These are phyloP conservation scores for Stenogyne calaminthoides DNA, from an alignment of 305 asterid species.

Conservation along the genomic window DNA sequence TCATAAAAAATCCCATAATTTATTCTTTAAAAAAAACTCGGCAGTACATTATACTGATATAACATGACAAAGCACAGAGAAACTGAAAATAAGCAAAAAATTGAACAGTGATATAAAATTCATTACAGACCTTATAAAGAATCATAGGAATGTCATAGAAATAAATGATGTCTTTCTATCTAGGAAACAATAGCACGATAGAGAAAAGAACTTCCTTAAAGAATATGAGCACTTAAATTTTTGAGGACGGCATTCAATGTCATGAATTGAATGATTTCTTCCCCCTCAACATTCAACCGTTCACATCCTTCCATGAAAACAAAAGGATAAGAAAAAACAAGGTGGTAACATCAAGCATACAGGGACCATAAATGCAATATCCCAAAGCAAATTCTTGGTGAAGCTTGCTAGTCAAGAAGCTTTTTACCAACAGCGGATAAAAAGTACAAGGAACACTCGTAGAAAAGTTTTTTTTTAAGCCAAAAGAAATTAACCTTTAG, in stretches of 20 bases:
- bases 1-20: conserved; percentile 27
- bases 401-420: conserved; percentile 20
- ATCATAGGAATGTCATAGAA: background rate
- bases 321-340: background rate
- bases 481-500: conserved; percentile 15
- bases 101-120: conserved; percentile 13
- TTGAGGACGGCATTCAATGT: background rate
- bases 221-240: conserved; percentile 17
- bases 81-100: conserved; percentile 13
- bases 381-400: conserved; percentile 7
- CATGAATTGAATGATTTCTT: background rate
- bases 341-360: background rate
- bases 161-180: conserved; percentile 16
- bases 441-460: conserved; percentile 4
- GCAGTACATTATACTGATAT: conserved; percentile 16
- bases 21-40: conserved; percentile 6
- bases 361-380: background rate
- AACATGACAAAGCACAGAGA: conserved; percentile 24
- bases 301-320: background rate
- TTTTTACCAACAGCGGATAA: conserved; percentile 7
- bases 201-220: conserved; percentile 3
- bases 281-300: conserved; percentile 5
- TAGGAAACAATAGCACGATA: conserved; percentile 16
- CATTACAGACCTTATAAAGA: conserved; percentile 16
- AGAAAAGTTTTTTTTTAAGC: conserved; percentile 18